Evolutionary conservation across 352 stramenopile genomes (phyloP).

Genomic region (Globisporangium alternatum): DNA sequence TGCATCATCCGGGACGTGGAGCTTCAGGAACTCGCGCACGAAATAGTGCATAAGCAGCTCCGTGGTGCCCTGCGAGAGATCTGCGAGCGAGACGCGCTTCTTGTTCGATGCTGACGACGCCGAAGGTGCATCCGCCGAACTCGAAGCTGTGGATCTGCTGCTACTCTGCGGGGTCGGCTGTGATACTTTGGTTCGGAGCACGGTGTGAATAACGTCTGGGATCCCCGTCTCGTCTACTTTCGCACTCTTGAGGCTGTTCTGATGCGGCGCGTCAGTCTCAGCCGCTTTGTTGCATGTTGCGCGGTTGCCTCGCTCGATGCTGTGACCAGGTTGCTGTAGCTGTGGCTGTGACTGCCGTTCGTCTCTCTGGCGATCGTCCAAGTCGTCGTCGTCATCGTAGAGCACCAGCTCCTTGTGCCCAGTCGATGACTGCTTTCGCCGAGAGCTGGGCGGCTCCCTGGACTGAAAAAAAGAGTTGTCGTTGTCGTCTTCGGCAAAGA

Average conservation of each 20-base stretch:
- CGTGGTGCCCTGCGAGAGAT: constrained; percentile 3
- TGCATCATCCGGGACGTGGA: constrained; percentile 30
- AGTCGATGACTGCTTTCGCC: constrained; percentile 19
- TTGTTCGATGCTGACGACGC: background rate
- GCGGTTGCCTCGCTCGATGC: background rate
- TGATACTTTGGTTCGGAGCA: constrained; percentile 14
- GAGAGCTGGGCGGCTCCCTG: constrained; percentile 6
- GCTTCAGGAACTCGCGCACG: constrained; percentile 60
- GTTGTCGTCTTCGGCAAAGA: constrained; percentile 24
- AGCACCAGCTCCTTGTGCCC: constrained; percentile 24
- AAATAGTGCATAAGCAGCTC: constrained; percentile 45
- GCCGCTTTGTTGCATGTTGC: background rate
- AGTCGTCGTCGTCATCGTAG: constrained; percentile 21
- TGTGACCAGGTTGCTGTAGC: background rate
- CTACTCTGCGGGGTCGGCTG: background rate
- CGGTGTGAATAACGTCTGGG: constrained; percentile 13
- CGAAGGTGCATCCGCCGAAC: background rate
- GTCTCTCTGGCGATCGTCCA: background rate
- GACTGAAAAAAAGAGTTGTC: background rate
- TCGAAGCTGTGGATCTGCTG: background rate
- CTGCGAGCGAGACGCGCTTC: constrained; percentile 10
- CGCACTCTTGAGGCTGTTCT: background rate
- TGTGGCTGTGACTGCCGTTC: background rate
- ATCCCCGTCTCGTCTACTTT: constrained; percentile 3
- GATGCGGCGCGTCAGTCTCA: background rate